Evolutionary conservation across 768 basidiomycete species (phyloP), one percentile per base, ranked within the genome.

Genomic region (Boletus vinaceobasis): DNA sequence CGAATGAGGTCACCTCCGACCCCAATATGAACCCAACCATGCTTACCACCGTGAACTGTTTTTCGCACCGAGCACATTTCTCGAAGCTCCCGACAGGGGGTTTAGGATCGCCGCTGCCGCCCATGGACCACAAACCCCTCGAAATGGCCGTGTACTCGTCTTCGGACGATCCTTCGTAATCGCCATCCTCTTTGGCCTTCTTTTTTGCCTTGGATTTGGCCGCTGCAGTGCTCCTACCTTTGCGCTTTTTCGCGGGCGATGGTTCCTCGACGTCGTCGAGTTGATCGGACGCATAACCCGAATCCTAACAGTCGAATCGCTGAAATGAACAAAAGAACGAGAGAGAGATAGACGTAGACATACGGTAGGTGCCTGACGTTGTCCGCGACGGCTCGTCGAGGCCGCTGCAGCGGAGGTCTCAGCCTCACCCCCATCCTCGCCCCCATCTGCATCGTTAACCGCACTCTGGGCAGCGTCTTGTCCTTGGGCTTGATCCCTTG

Each of bases 21-120:
- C 21, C 10, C 7, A 35, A 37, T n/a, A 47, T 7, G 7, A 54
- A 33, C 48, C 11, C 35, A 33, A 31, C 31, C 7, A 29, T 15
- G 79, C 85, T 53, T 70, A 97, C 96, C 65, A 95, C 89, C 15
- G 91, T 92, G 67, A 96, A 97, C 60, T 87, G 84, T 55, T 88
- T 86, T 48, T 79, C 77, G 68, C 96, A 99, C 51, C 80, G 79
- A 1, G 85, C 90, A 65, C 97, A 99, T 7, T 79, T 74, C 60
- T 85, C 85, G 52, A 95, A 88, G 59, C 83, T 85, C 1, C 96
- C 96, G 5, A 87, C 77, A 4, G 87, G 75, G 1, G 88, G 90
- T 55, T 87, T 87, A 0, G 69, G 59, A 17, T 59, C 45, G 58
- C 72, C 35, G 60, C 59, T 54, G 42, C 67, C 66, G 60, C 72